Evolutionary conservation across 257 asterid species (phyloP).

Genomic region (Orobanche coerulescens): DNA sequence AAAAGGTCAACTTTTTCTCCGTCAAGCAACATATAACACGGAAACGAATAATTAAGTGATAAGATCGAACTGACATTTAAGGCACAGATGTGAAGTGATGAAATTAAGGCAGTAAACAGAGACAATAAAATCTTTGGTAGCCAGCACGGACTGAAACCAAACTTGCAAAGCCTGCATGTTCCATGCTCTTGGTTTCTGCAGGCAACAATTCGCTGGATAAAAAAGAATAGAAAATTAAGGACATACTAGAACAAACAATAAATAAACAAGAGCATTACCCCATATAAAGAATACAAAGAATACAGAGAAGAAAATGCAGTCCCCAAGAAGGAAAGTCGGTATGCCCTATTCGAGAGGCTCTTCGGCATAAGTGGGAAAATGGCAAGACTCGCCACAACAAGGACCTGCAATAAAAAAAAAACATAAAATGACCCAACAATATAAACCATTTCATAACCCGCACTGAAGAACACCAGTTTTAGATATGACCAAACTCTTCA

Average conservation of each 20-base stretch:
- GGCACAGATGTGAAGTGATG: conserved; percentile 56
- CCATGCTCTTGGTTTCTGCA: conserved; percentile 92
- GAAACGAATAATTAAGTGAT: conserved; percentile 11
- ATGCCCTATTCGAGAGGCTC: conserved; percentile 64
- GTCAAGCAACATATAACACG: conserved; percentile 14
- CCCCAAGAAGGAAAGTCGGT: conserved; percentile 69
- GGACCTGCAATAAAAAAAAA: conserved; percentile 44
- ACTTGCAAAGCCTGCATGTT: conserved; percentile 77
- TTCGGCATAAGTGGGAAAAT: conserved; percentile 58
- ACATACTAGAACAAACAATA: neutral
- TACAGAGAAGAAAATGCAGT: conserved; percentile 62
- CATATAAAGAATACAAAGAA: conserved; percentile 62
- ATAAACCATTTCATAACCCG: conserved; percentile 11
- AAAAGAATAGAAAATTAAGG: conserved; percentile 3
- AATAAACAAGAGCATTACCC: conserved; percentile 48
- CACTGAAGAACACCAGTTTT: conserved; percentile 4
- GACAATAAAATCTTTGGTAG: conserved; percentile 74
- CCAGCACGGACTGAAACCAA: conserved; percentile 80
- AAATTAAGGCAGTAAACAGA: conserved; percentile 70
- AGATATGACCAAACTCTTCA: conserved; percentile 7
- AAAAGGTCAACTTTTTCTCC: neutral
- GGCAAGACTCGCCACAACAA: conserved; percentile 68
- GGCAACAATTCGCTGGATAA: conserved; percentile 16
- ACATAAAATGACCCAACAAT: conserved; percentile 3
- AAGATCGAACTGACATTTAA: conserved; percentile 54